phyloP scores from a whole-genome alignment of 345 rosid species.

The Sonneratia caseolaris region DNA sequence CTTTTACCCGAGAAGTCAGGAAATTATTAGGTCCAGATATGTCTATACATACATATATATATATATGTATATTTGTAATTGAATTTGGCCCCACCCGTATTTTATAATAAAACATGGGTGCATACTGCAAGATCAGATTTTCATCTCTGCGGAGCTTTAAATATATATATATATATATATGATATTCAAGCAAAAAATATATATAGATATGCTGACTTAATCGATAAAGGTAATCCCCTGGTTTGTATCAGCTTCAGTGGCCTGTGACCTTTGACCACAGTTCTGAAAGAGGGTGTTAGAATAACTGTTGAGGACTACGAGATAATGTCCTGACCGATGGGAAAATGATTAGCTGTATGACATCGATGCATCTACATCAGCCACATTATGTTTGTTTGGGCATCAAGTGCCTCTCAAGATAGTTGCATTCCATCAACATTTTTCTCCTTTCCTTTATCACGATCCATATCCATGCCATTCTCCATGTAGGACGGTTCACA shows the following conservation, averaged over 20 bases:
- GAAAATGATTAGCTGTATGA: background rate
- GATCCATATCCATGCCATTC: too few relatives aligned
- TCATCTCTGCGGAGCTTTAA: background rate
- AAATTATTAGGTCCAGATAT: background rate
- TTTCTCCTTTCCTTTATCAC: too few relatives aligned
- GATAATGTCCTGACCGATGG: background rate
- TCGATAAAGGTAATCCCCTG: background rate
- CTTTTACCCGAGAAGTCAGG: background rate
- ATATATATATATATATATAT: background rate
- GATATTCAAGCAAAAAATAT: too few relatives aligned
- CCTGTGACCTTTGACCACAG: background rate
- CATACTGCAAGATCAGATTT: background rate
- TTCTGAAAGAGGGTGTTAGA: background rate
- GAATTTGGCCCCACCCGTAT: background rate
- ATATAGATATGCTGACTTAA: background rate
- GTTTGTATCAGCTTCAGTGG: background rate
- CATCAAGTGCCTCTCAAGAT: too few relatives aligned
- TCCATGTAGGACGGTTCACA: too few relatives aligned
- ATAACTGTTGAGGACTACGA: background rate
- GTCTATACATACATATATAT: background rate
- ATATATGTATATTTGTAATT: too few relatives aligned
- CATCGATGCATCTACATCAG: background rate
- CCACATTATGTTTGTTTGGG: too few relatives aligned
- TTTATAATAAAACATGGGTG: background rate
- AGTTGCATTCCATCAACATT: too few relatives aligned